Percentiles rank a stretch among this genome's conserved stretches.
Conservation (phyloP, 768 basidiomycete species). For the Suillus placidus region DNA sequence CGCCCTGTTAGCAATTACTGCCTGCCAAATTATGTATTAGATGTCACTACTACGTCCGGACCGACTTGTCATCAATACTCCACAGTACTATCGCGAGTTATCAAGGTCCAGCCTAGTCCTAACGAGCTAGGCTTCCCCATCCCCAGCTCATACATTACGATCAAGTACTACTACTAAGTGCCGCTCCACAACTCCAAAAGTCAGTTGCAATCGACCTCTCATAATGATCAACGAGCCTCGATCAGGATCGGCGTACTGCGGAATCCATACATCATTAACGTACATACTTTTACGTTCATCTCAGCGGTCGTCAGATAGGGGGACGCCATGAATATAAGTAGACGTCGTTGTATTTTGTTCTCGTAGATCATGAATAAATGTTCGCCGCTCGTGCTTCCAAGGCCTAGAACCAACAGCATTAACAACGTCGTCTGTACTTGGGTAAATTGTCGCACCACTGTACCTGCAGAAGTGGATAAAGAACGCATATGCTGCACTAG, state of each 20-base stretch:
- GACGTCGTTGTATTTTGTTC: not conserved
- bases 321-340: not conserved
- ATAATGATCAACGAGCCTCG: not conserved
- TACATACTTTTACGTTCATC: not conserved
- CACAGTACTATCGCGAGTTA: not conserved
- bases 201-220: not conserved
- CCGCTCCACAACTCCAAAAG: not conserved
- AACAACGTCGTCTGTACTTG: not conserved
- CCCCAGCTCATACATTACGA: not conserved
- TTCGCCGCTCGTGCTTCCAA: not conserved
- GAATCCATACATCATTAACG: not conserved
- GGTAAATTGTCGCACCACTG: not conserved
- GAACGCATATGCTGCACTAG: not conserved
- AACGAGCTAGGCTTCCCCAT: not conserved
- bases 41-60: not conserved
- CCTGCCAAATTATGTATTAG: not conserved
- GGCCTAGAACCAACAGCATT: not conserved
- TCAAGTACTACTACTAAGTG: not conserved
- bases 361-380: not conserved
- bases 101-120: not conserved
- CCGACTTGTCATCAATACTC: not conserved
- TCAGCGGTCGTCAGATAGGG: not conserved
- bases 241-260: not conserved
- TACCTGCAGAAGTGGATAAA: not conserved
- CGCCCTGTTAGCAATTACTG: not conserved